These are phyloP conservation scores for Talaromyces funiculosus DNA, from an alignment of 2,329 filamentous ascomycete species.

Conservation along the genomic window DNA sequence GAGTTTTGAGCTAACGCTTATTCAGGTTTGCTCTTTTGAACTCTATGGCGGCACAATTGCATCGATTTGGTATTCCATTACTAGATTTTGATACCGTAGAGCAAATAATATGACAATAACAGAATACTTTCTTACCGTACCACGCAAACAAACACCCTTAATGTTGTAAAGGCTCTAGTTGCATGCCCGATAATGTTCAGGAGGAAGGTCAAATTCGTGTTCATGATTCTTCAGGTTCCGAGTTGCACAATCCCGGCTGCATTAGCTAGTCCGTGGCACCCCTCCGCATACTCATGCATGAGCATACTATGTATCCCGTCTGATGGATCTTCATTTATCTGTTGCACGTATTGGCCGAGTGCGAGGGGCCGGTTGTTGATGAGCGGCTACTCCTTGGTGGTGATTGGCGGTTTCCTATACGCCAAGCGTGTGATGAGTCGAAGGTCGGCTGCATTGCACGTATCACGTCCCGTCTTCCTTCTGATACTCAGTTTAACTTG, in stretches of 20 bases:
- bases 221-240: neutral
- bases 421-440: slow-evolving; percentile 5
- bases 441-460: slow-evolving; percentile 5
- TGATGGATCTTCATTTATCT: neutral
- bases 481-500: too few relatives aligned
- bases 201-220: neutral
- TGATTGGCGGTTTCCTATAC: neutral
- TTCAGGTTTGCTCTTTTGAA: neutral
- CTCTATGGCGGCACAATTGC: neutral
- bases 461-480: neutral
- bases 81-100: too few relatives aligned
- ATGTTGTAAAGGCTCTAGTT: neutral
- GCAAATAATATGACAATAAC: too few relatives aligned
- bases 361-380: neutral
- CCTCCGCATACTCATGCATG: too few relatives aligned
- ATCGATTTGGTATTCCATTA: neutral
- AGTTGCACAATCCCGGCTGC: neutral
- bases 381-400: neutral
- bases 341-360: neutral
- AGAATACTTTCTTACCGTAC: too few relatives aligned
- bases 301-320: too few relatives aligned
- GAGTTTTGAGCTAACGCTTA: slow-evolving; percentile 2
- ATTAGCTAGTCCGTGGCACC: neutral
- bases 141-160: too few relatives aligned
- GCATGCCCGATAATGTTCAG: neutral